Conservation (phyloP, 1,139 yeast genomes). For the Lodderomyces jiufengensis region DNA sequence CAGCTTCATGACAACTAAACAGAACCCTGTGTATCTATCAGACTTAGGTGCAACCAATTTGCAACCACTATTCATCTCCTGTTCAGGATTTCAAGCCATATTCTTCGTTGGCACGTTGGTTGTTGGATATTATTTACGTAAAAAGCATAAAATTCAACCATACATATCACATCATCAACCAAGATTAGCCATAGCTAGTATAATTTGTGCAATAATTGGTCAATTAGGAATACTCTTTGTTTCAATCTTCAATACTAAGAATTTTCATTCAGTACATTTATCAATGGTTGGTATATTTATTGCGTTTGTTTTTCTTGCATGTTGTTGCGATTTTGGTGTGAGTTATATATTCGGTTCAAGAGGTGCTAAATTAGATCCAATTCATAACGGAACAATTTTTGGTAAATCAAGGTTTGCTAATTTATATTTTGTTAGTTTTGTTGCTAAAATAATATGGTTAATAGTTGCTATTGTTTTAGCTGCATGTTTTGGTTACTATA, state of each 20-base stretch:
- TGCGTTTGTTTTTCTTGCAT: conserved; percentile 63
- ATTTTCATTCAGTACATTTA: conserved; percentile 58
- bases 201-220: conserved; percentile 58
- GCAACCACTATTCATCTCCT: conserved; percentile 79
- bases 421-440: conserved; percentile 48
- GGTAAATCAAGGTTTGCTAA: conserved; percentile 37
- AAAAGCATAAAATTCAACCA: conserved; percentile 44
- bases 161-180: conserved; percentile 47
- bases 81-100: conserved; percentile 75
- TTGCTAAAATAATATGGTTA: conserved; percentile 63
- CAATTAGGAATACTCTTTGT: conserved; percentile 75
- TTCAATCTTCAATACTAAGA: conserved; percentile 66
- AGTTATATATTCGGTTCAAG: conserved; percentile 60
- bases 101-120: conserved; percentile 65
- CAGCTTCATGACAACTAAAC: conserved; percentile 46
- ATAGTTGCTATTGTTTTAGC: conserved; percentile 68
- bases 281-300: conserved; percentile 74
- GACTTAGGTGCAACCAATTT: conserved; percentile 83
- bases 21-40: conserved; percentile 69
- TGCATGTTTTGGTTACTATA: conserved; percentile 56
- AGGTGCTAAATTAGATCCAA: conserved; percentile 38
- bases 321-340: conserved; percentile 57
- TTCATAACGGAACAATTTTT: conserved; percentile 38
- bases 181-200: conserved; percentile 47
- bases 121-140: conserved; percentile 52